Evolutionary conservation across 371 early-diverging fungal species (phyloP).

Genomic region (Choanephora cucurbitarum): DNA sequence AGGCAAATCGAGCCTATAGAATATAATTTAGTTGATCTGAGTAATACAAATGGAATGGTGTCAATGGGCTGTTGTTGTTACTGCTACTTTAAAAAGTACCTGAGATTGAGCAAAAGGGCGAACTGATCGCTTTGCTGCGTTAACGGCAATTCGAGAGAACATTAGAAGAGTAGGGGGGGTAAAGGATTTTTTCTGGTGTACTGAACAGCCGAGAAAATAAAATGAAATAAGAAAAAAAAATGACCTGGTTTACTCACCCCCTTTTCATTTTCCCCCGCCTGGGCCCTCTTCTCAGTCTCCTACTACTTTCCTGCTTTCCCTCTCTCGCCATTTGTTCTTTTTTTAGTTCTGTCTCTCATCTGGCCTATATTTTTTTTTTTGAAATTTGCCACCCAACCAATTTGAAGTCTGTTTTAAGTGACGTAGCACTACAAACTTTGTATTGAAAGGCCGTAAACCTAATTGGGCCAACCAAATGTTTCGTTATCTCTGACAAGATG

Average conservation of each 20-base stretch:
- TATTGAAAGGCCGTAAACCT: too few relatives aligned
- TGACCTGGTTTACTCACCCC: slow-evolving; percentile 4
- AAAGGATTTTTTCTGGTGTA: not conserved
- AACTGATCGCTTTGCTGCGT: slow-evolving; percentile 48
- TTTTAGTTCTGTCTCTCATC: too few relatives aligned
- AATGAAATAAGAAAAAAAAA: slow-evolving; percentile 12
- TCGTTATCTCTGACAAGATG: too few relatives aligned
- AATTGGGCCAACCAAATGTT: too few relatives aligned
- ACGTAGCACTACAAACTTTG: too few relatives aligned
- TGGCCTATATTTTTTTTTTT: too few relatives aligned
- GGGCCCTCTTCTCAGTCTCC: too few relatives aligned
- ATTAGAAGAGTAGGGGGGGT: slow-evolving; percentile 42
- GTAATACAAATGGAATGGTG: too few relatives aligned
- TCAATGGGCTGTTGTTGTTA: not conserved
- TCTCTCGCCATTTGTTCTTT: too few relatives aligned
- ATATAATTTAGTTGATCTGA: not conserved
- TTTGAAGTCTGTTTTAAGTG: not conserved
- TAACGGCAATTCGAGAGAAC: slow-evolving; percentile 54
- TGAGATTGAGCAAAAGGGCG: slow-evolving; percentile 47
- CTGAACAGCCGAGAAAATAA: slow-evolving; percentile 13
- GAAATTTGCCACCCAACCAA: not conserved
- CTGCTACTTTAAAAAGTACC: slow-evolving; percentile 21
- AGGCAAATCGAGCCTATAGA: slow-evolving; percentile 48
- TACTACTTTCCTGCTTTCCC: not conserved
- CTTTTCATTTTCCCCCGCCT: slow-evolving; percentile 11